Conservation (phyloP, 1,139 yeast species). For the Protomyces arabidopsidicola region DNA sequence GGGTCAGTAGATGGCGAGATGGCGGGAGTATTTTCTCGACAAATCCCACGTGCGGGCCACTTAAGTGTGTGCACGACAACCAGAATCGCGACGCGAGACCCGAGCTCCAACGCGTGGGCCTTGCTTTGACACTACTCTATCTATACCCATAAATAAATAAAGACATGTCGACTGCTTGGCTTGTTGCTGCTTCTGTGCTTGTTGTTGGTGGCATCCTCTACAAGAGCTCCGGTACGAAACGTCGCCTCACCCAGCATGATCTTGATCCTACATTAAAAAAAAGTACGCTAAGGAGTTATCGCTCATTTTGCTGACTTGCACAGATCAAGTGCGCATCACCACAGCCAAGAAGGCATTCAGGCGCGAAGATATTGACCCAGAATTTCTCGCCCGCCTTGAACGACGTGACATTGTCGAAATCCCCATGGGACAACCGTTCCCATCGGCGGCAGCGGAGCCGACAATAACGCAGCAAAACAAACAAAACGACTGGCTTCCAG, state of each 20-base stretch:
- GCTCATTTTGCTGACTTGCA: not conserved
- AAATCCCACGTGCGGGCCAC: too few relatives aligned
- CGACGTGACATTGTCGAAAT: slow-evolving; percentile 23
- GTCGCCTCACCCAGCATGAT: slow-evolving; percentile 23
- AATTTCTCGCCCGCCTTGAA: slow-evolving; percentile 8
- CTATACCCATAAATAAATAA: not conserved
- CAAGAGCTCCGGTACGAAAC: slow-evolving; percentile 1
- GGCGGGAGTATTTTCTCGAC: not conserved
- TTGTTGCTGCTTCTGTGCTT: slow-evolving; percentile 8
- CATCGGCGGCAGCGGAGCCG: not conserved
- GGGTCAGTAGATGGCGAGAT: not conserved
- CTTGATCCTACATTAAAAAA: slow-evolving; percentile 23
- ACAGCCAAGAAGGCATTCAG: slow-evolving; percentile 26
- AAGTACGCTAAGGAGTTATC: not conserved
- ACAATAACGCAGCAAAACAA: not conserved
- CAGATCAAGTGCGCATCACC: slow-evolving; percentile 22
- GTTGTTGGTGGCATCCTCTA: slow-evolving; percentile 8
- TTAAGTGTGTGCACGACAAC: too few relatives aligned
- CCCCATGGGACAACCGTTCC: slow-evolving; percentile 19
- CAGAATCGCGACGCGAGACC: too few relatives aligned
- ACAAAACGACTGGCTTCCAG: not conserved
- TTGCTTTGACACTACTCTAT: too few relatives aligned
- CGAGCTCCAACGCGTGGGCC: too few relatives aligned
- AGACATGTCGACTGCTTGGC: not conserved
- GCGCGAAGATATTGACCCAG: slow-evolving; percentile 21